Conservation (phyloP, 208 protist species). For the Borovskyia barvae region DNA sequence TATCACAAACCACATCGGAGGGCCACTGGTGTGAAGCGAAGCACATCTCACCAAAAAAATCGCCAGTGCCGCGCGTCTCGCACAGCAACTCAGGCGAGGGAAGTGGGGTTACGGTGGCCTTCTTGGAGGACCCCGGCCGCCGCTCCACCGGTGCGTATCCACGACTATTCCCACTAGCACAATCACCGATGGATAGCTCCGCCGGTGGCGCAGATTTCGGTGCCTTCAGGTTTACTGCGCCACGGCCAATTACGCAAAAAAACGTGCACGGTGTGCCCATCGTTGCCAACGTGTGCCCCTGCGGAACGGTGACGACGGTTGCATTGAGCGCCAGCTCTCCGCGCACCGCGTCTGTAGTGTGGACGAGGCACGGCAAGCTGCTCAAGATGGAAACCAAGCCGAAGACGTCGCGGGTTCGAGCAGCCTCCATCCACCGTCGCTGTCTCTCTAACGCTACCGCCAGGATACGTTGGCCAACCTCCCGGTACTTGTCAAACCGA, state of each 20-base stretch:
- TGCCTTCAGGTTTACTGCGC: slow-evolving; percentile 37
- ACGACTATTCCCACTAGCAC: not conserved
- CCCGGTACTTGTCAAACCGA: slow-evolving; percentile 60
- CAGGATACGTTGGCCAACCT: slow-evolving; percentile 41
- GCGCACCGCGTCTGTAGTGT: slow-evolving; percentile 74
- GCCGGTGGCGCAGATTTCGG: slow-evolving; percentile 2
- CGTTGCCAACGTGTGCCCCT: slow-evolving; percentile 35
- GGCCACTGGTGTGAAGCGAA: slow-evolving; percentile 76
- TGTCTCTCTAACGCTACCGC: slow-evolving; percentile 53
- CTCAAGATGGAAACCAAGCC: slow-evolving; percentile 63
- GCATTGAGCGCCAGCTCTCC: slow-evolving; percentile 51
- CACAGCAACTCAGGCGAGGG: slow-evolving; percentile 18
- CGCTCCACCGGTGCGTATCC: not conserved
- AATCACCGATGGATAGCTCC: not conserved
- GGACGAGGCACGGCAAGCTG: slow-evolving; percentile 79
- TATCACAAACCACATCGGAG: slow-evolving; percentile 46
- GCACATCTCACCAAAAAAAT: slow-evolving; percentile 80
- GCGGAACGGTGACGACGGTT: slow-evolving; percentile 44
- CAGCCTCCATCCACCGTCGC: slow-evolving; percentile 65
- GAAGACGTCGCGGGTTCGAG: slow-evolving; percentile 59
- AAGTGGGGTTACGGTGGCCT: not conserved
- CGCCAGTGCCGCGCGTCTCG: slow-evolving; percentile 48
- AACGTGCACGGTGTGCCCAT: slow-evolving; percentile 51
- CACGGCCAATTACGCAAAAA: slow-evolving; percentile 77
- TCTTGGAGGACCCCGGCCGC: not conserved